These are phyloP conservation scores for Ustilago cynodontis DNA, from an alignment of 1,284 basidiomycete species.

Conservation along the genomic window DNA sequence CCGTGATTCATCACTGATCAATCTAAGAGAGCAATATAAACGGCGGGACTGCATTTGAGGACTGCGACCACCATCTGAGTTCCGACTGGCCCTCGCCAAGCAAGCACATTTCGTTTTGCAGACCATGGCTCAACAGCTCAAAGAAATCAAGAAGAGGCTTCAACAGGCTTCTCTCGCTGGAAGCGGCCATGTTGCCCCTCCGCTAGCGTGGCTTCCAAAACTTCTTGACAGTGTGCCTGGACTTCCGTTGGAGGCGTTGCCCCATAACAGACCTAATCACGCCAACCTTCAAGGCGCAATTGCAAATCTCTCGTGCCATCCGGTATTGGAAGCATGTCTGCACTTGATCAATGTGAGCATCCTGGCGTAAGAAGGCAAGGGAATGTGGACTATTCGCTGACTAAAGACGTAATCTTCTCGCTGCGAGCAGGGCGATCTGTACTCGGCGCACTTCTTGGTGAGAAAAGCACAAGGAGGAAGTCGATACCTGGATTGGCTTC, in stretches of 20 bases:
- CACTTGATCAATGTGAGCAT: constrained; percentile 39
- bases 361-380: neutral
- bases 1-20: no score
- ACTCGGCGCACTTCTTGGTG: constrained; percentile 42
- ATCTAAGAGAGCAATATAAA: no score
- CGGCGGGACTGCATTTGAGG: no score
- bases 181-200: neutral
- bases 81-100: no score
- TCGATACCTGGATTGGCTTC: constrained; percentile 42
- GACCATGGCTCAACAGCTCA: constrained; percentile 13
- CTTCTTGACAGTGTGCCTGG: constrained; percentile 17
- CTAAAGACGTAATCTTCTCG: neutral
- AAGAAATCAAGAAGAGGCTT: constrained; percentile 12
- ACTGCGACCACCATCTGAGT: no score
- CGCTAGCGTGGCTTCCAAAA: constrained; percentile 15
- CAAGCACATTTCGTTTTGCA: no score
- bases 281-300: constrained; percentile 25
- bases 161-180: neutral
- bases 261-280: constrained; percentile 23
- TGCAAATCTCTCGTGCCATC: constrained; percentile 24
- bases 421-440: constrained; percentile 31
- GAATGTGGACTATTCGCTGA: neutral
- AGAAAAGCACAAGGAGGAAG: constrained; percentile 42
- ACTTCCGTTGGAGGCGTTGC: constrained; percentile 14
- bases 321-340: constrained; percentile 31